Base-by-base conservation (phyloP, 805 yeast genomes). In the Vanderwaltozyma tropicalis region DNA sequence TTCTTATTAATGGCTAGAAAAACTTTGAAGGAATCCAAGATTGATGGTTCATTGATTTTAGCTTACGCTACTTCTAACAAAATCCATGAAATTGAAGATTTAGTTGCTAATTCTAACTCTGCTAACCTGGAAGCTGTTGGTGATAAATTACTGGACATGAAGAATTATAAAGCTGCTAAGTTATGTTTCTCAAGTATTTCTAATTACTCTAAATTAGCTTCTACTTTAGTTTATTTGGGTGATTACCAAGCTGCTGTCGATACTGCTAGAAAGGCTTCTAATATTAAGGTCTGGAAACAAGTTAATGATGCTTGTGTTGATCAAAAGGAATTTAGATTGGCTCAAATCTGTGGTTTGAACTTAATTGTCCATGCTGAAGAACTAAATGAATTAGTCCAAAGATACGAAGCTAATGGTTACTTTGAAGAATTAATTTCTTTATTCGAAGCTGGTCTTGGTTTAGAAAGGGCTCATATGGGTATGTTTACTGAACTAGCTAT, bases 381-480 rank as follows among this genome's bases (percentile, higher is more conserved):
- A 63, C 69, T 92, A 53, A 85, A 86, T 31, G 96, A 83, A 56
- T 71, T 92, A 46, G 96, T 89, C 32, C 69, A 68, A 45, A 82
- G 80, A 48, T 92, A 92, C 60, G 96, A 92, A 66, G 69, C 74
- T 58, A 76, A 80, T 48, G 98, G 98, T 31, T 85, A 86, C 64
- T 88, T 88, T 66, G 82, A 78, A 48, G 95, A 92, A 68, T 71
- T 92, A 47, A 84, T 89, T 46, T 76, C 96, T 14, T 74, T 92
- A 53, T 86, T 92, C 53, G 98, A 92, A 64, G 89, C 87, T 52
- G 97, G 97, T 47, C 72, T 92, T 42, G 94, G 95, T 30, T 72
- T 92, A 50, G 98, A 92, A 69, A 83, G 98, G 62, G 98, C 98
- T 28, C 98, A 92, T 60, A 92, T 92, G 98, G 98, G 97, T 51